Conservation (phyloP, 257 asterid species). For the Verbascum thapsus region DNA sequence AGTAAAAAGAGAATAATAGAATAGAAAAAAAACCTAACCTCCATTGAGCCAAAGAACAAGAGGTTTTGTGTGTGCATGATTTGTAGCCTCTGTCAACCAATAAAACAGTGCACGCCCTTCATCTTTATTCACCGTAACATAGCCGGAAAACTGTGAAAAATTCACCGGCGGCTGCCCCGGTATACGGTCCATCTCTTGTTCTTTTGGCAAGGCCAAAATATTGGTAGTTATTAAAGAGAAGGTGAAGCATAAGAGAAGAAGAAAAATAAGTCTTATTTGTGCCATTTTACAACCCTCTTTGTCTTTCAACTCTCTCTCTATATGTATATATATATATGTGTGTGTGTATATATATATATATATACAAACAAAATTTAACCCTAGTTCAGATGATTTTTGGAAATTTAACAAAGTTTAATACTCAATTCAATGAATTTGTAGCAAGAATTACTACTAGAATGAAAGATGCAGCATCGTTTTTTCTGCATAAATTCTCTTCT, state of each 20-base stretch:
- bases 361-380: too few relatives aligned
- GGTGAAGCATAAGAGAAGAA: conserved; percentile 20
- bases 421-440: too few relatives aligned
- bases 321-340: too few relatives aligned
- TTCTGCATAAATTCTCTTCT: too few relatives aligned
- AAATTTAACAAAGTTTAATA: too few relatives aligned
- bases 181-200: conserved; percentile 64
- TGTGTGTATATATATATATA: too few relatives aligned
- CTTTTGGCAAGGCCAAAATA: conserved; percentile 22
- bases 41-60: conserved; percentile 92
- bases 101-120: conserved; percentile 76
- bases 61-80: conserved; percentile 49
- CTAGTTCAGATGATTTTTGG: too few relatives aligned
- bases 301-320: too few relatives aligned
- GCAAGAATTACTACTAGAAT: too few relatives aligned
- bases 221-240: conserved; percentile 19
- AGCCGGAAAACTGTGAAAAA: conserved; percentile 77
- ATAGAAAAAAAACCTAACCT: conserved; percentile 40
- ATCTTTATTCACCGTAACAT: conserved; percentile 57
- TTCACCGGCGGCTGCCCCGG: conserved; percentile 78
- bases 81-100: conserved; percentile 69
- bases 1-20: background rate
- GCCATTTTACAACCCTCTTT: too few relatives aligned
- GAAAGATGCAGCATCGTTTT: too few relatives aligned
- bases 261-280: too few relatives aligned